These are phyloP conservation scores for Pachysolen tannophilus DNA, from an alignment of 805 yeast genomes.

Conservation along the genomic window DNA sequence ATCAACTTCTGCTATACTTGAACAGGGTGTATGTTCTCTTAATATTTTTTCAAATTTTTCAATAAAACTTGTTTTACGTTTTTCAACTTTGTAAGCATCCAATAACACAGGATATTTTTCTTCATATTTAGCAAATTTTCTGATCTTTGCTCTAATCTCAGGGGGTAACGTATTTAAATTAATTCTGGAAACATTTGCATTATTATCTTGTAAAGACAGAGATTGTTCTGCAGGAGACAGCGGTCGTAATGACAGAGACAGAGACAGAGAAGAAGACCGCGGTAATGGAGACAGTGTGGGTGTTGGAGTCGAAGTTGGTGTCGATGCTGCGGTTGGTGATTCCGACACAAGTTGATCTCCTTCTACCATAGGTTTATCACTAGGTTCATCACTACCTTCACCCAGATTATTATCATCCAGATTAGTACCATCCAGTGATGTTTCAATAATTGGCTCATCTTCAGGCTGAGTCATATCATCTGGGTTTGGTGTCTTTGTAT, in stretches of 20 bases:
- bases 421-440: too few relatives aligned
- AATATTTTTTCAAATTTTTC: constrained; percentile 59
- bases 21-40: constrained; percentile 74
- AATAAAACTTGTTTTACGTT: constrained; percentile 54
- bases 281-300: constrained; percentile 11
- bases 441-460: constrained; percentile 32
- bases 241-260: constrained; percentile 11
- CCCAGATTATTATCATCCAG: too few relatives aligned
- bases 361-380: not conserved
- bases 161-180: constrained; percentile 42
- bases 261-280: constrained; percentile 11
- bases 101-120: constrained; percentile 80
- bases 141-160: constrained; percentile 51
- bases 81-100: constrained; percentile 80
- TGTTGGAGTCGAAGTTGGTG: constrained; percentile 5
- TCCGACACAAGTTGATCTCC: constrained; percentile 4
- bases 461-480: constrained; percentile 38
- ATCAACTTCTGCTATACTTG: constrained; percentile 66
- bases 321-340: constrained; percentile 3
- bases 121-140: constrained; percentile 80
- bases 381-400: constrained; percentile 7
- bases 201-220: not conserved
- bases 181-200: constrained; percentile 20
- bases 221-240: constrained; percentile 1
- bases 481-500: constrained; percentile 39